Evolutionary conservation across 2,329 filamentous ascomycete species (phyloP).

Genomic region (Thielaviopsis euricoi): DNA sequence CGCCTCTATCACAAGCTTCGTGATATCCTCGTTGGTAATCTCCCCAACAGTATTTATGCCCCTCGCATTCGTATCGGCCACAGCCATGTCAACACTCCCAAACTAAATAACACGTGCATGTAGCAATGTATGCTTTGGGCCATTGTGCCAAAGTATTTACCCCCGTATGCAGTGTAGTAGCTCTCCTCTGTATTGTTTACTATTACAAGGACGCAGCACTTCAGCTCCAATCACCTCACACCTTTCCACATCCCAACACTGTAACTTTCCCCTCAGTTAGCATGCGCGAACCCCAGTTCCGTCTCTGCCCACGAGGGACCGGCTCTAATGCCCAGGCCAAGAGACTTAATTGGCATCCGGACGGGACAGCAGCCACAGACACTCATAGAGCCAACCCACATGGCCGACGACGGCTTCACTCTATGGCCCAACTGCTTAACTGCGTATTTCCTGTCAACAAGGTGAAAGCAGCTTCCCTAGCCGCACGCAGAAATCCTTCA

Average conservation of each 20-base stretch:
- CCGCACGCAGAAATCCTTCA: neutral
- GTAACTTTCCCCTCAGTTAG: neutral
- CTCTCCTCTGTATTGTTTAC: too few species aligned
- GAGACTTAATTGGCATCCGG: neutral
- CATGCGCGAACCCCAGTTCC: neutral
- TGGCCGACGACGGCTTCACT: neutral
- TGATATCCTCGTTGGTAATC: neutral
- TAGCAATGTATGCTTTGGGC: neutral
- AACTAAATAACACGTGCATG: neutral
- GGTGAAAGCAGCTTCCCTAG: neutral
- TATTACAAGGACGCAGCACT: too few species aligned
- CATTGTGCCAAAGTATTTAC: neutral
- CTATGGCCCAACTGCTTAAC: neutral
- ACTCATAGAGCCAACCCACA: neutral
- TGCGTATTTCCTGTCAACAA: neutral
- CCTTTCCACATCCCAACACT: too few species aligned
- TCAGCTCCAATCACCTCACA: too few species aligned
- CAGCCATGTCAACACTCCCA: neutral
- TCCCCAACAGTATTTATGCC: neutral
- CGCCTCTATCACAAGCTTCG: neutral
- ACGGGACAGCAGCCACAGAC: neutral
- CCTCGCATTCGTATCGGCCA: neutral
- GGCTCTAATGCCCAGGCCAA: neutral
- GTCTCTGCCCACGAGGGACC: neutral
- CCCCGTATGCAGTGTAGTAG: too few species aligned